A percentile compares a stretch with the other conserved stretches of the same genome.
Evolutionary conservation across 2,329 filamentous ascomycete genomes (phyloP).

Genomic region (Neocatenulostroma microsporum): DNA sequence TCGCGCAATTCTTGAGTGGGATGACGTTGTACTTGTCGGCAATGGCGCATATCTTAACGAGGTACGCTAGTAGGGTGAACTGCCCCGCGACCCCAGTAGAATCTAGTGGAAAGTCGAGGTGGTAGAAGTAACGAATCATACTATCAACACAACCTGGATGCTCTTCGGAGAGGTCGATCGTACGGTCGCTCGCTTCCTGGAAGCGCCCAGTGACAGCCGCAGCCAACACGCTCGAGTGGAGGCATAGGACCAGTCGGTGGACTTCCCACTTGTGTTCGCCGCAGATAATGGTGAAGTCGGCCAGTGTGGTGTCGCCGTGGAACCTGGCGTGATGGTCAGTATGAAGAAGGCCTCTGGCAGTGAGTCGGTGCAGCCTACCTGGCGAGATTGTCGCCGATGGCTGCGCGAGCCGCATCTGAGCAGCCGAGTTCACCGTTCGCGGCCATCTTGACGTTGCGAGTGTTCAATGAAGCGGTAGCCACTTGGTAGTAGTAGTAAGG

Average conservation of each 20-base stretch:
- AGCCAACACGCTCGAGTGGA: conserved; percentile 15
- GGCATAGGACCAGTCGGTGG: conserved; percentile 15
- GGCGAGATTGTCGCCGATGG: too few species aligned
- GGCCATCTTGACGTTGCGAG: too few species aligned
- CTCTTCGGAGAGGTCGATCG: conserved; percentile 2
- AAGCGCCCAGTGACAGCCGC: conserved; percentile 4
- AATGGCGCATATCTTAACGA: conserved; percentile 3
- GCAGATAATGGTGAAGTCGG: conserved; percentile 15
- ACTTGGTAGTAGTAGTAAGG: too few species aligned
- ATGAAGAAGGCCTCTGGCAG: too few species aligned
- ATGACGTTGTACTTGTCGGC: conserved; percentile 5
- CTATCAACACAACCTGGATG: not conserved
- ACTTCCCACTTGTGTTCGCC: conserved; percentile 10
- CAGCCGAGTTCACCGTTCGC: too few species aligned
- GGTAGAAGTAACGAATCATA: conserved; percentile 3
- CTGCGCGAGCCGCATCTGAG: too few species aligned
- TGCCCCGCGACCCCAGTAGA: not conserved
- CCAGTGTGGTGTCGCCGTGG: not conserved
- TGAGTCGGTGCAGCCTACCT: too few species aligned
- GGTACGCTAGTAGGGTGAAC: not conserved
- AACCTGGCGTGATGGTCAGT: too few species aligned
- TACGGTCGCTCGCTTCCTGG: conserved; percentile 1
- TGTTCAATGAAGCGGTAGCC: too few species aligned
- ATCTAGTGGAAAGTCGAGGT: not conserved
- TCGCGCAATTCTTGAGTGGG: conserved; percentile 1